Base-by-base conservation (phyloP, 31 red algal genomes). In the Pterothamnion heteromorphum region DNA sequence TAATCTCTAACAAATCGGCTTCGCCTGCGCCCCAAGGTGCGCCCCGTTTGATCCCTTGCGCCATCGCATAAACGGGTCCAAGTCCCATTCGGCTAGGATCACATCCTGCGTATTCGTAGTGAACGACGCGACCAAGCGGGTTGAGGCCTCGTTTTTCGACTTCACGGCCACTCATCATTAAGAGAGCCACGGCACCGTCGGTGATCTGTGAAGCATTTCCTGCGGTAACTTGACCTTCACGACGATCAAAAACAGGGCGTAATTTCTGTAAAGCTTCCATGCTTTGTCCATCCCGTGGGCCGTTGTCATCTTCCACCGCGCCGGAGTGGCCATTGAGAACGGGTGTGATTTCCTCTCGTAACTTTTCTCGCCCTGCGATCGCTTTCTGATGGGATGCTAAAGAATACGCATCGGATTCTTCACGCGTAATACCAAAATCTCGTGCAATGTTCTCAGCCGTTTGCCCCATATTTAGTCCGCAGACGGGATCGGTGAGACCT, bases 1-100 rank as follows among this genome's bases (percentile, higher is more conserved):
- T 97, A 43, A 97, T 95, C 80, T 97, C 95, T 27, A 80, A 91
- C 21, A 92, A 92, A 76, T 96, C 95, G 27, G 96, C 44, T 43
- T 96, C 92, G 23, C 37, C 57, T 0, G 82, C 26, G 1, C 36
- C 27, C 32, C 95, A 21, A 44, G 74, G 44, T 0, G 78, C 86
- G n/a, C n/a, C n/a, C 36, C 86, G 34, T 24, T 3, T 26, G 0
- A 97, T 74, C 86, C 92, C 76, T 32, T 76, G 32, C 1, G 74
- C 57, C 0, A 97, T 35, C 2, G 95, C 95, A 57, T 37, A 74
- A 24, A 91, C 74, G 4, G 95, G 95, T 38, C 95, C 87, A 24
- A 93, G 91, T 44, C 95, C 84, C 89, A 96, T 96, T 0, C 34
- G 39, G 23, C 87, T 87, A n/a, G 95, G 95, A 28, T 44, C 32